These are phyloP conservation scores for Astrothelium subdiscretum DNA, from an alignment of 495 filamentous ascomycete species.

Conservation along the genomic window DNA sequence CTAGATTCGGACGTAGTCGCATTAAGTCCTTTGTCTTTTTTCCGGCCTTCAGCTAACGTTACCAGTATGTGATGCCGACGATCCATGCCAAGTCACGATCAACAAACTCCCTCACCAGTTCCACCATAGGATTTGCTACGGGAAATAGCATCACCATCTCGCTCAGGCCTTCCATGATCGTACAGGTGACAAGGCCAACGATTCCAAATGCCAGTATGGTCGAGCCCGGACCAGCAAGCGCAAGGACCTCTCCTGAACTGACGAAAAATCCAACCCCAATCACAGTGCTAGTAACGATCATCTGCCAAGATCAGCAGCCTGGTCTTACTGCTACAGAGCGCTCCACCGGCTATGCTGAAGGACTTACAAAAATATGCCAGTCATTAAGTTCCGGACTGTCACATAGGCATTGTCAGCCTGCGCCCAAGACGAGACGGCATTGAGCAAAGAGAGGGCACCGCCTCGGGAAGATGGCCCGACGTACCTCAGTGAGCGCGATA, in stretches of 20 bases:
- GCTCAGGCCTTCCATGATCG: conserved; percentile 26
- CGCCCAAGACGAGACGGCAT: background rate
- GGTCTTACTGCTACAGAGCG: no score
- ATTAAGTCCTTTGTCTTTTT: background rate
- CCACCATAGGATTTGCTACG: conserved; percentile 26
- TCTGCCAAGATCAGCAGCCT: conserved; percentile 19
- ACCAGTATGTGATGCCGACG: conserved; percentile 19
- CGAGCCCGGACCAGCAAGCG: conserved; percentile 26
- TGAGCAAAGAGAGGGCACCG: background rate
- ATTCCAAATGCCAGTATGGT: conserved; percentile 21
- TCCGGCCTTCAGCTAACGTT: background rate
- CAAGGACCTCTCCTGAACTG: conserved; percentile 20
- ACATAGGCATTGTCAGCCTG: background rate
- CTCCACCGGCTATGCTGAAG: no score
- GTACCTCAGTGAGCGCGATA: background rate
- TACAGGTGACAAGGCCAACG: conserved; percentile 24
- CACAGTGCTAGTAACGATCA: conserved; percentile 25
- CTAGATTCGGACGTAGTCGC: background rate
- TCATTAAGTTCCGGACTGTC: background rate
- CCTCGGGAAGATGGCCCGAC: background rate
- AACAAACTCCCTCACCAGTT: conserved; percentile 27
- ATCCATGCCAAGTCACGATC: conserved; percentile 27
- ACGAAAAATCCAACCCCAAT: conserved; percentile 28
- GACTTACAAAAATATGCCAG: conserved; percentile 4
- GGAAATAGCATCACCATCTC: conserved; percentile 28